phyloP scores from a whole-genome alignment of 768 basidiomycete species.

The Naganishia randhawae region DNA sequence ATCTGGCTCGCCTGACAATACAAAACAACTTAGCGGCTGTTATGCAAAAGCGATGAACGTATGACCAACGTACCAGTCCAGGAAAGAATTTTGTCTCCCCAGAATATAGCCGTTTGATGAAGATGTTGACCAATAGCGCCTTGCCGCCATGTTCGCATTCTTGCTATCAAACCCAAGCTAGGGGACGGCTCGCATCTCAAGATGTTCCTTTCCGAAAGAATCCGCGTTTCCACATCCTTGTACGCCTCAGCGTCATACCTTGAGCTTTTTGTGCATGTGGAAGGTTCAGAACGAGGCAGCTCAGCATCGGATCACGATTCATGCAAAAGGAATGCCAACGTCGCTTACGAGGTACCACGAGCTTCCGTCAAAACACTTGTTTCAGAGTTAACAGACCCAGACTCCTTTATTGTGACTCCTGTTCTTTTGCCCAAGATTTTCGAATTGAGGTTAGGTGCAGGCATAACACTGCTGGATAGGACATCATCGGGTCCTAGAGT shows the following conservation, averaged over 20 bases:
- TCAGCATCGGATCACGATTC: neutral
- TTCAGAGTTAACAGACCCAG: neutral
- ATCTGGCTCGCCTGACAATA: slow-evolving; percentile 76
- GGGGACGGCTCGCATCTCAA: slow-evolving; percentile 51
- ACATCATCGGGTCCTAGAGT: neutral
- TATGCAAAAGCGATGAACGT: neutral
- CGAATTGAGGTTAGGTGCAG: neutral
- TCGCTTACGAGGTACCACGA: neutral
- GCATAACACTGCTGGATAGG: neutral
- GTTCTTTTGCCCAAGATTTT: neutral
- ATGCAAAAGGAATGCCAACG: neutral
- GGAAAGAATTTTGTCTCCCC: slow-evolving; percentile 94
- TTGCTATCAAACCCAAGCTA: slow-evolving; percentile 79
- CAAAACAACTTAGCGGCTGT: slow-evolving; percentile 6
- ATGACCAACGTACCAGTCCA: slow-evolving; percentile 74
- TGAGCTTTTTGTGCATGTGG: neutral
- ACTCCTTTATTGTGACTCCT: neutral
- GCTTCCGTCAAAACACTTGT: neutral
- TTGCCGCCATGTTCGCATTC: slow-evolving; percentile 94
- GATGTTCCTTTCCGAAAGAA: too few species aligned
- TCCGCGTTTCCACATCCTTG: slow-evolving; percentile 50
- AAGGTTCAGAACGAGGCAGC: neutral
- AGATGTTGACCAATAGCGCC: slow-evolving; percentile 98
- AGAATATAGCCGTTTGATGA: slow-evolving; percentile 93
- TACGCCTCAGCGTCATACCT: neutral